Evolutionary conservation across 2,329 filamentous ascomycete species (phyloP).

Genomic region (Penicillium paneum): DNA sequence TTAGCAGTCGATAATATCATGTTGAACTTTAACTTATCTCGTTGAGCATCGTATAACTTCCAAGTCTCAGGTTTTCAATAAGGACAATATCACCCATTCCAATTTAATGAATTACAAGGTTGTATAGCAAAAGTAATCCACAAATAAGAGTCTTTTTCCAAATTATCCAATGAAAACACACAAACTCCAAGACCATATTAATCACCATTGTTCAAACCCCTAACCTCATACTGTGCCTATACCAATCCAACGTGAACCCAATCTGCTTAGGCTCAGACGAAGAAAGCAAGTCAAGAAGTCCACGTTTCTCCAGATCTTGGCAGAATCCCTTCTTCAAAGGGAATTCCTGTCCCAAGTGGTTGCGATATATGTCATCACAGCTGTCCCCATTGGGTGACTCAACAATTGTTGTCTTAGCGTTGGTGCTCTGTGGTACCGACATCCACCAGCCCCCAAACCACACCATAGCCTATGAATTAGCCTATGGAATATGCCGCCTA

Average conservation of each 20-base stretch:
- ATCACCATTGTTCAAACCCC: not conserved
- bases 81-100: no score
- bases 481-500: no score
- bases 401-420: no score
- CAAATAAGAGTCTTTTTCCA: not conserved
- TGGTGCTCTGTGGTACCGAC: no score
- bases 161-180: not conserved
- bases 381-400: no score
- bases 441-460: no score
- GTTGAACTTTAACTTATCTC: not conserved
- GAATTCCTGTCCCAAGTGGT: no score
- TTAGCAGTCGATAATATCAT: not conserved
- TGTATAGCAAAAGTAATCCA: not conserved
- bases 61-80: not conserved
- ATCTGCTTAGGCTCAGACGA: constrained; percentile 20
- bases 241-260: constrained; percentile 24
- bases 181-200: not conserved
- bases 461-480: no score
- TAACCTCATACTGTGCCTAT: constrained; percentile 11
- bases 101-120: not conserved
- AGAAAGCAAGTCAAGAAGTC: constrained; percentile 24
- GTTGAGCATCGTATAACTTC: not conserved
- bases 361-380: no score
- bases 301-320: constrained; percentile 21
- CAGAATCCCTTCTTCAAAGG: constrained; percentile 19